phyloP scores from a whole-genome alignment of 2,329 filamentous ascomycete species.

The Diaporthe amygdali region DNA sequence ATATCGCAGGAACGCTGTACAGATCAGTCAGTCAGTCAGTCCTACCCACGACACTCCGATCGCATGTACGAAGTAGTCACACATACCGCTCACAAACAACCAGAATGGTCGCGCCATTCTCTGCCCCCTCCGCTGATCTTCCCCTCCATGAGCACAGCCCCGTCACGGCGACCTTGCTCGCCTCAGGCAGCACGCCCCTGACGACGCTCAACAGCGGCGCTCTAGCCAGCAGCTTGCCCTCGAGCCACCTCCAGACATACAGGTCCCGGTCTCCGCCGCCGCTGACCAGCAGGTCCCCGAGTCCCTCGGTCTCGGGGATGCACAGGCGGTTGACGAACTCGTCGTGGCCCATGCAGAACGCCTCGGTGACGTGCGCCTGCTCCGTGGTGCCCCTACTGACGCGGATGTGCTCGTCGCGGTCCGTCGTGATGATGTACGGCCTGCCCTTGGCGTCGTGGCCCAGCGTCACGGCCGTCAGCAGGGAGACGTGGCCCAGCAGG shows the following conservation, averaged over 20 bases:
- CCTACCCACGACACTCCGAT: not conserved
- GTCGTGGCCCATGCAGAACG: conserved; percentile 86
- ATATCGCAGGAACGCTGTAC: conserved; percentile 63
- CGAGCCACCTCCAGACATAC: conserved; percentile 82
- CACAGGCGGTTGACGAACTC: conserved; percentile 83
- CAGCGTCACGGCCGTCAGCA: conserved; percentile 79
- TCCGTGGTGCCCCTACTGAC: conserved; percentile 76
- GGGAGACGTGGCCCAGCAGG: conserved; percentile 90
- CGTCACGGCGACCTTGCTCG: conserved; percentile 53
- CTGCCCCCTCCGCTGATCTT: conserved; percentile 14
- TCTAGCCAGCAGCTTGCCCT: conserved; percentile 57
- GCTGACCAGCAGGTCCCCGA: conserved; percentile 71
- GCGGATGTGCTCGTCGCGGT: conserved; percentile 78
- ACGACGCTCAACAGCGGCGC: conserved; percentile 55
- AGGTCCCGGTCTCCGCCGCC: conserved; percentile 85
- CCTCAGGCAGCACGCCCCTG: conserved; percentile 39
- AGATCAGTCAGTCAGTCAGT: conserved; percentile 27
- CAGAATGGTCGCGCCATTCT: conserved; percentile 34
- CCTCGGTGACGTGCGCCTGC: conserved; percentile 87
- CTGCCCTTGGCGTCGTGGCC: conserved; percentile 48
- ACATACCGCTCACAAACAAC: conserved; percentile 51
- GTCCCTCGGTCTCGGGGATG: conserved; percentile 55
- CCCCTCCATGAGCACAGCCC: conserved; percentile 41
- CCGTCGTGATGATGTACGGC: conserved; percentile 59
- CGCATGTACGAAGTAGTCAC: conserved; percentile 24